These are phyloP conservation scores for Draba incana DNA, from an alignment of 345 rosid species.

Conservation along the genomic window DNA sequence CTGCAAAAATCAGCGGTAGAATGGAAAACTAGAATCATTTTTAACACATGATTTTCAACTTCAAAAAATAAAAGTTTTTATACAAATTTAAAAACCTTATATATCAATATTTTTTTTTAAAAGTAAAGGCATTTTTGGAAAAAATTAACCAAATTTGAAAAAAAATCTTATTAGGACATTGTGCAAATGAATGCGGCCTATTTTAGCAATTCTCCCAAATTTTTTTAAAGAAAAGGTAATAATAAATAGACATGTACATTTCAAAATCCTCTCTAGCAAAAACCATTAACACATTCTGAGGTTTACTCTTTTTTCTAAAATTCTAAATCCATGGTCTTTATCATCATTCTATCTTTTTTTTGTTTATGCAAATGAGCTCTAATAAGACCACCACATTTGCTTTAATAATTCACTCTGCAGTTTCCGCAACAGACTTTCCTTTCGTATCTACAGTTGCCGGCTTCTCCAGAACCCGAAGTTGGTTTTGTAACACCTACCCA, in stretches of 20 bases:
- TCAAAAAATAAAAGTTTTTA: too few relatives aligned
- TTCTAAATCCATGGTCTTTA: conserved; percentile 2
- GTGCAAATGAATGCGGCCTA: too few relatives aligned
- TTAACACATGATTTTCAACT: too few relatives aligned
- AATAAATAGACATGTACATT: conserved; percentile 16
- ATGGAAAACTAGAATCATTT: too few relatives aligned
- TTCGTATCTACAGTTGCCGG: conserved; percentile 22
- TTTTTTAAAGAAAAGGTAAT: too few relatives aligned
- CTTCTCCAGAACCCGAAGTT: conserved; percentile 27
- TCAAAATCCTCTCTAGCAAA: conserved; percentile 10
- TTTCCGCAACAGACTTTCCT: conserved; percentile 37
- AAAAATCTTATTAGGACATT: too few relatives aligned
- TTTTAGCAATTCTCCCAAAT: too few relatives aligned
- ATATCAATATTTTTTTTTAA: too few relatives aligned
- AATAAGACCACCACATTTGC: conserved; percentile 1
- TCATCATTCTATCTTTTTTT: neutral
- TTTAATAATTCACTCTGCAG: conserved; percentile 25
- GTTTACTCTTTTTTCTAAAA: conserved; percentile 16
- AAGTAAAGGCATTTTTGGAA: too few relatives aligned
- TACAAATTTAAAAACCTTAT: too few relatives aligned
- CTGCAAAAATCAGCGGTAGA: too few relatives aligned
- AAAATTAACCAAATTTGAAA: too few relatives aligned
- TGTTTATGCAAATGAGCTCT: neutral
- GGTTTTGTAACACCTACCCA: conserved; percentile 31
- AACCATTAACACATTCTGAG: conserved; percentile 10